A percentile compares a stretch with the other conserved stretches of the same genome.
phyloP scores from a whole-genome alignment of 768 basidiomycete genomes.

The Termitomyces sp. region DNA sequence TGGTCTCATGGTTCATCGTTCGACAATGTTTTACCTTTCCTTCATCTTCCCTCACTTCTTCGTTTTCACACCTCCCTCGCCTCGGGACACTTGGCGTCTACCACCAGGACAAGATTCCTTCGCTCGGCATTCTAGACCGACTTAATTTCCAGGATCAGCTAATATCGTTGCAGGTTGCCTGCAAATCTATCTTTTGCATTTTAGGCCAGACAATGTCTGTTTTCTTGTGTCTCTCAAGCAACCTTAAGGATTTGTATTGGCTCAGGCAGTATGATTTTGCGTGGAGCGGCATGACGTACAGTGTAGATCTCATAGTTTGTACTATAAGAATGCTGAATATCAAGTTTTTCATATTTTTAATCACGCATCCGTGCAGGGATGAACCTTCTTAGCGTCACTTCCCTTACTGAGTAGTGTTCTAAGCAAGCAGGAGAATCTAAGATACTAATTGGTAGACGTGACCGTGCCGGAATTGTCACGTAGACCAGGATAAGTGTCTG shows the following conservation, averaged over 20 bases:
- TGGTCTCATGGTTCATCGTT: slow-evolving; percentile 1
- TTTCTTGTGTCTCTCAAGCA: slow-evolving; percentile 4
- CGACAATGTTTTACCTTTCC: slow-evolving; percentile 9
- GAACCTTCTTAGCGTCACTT: slow-evolving; percentile 80
- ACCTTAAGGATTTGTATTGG: not conserved
- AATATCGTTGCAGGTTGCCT: slow-evolving; percentile 11
- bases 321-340: slow-evolving; percentile 6
- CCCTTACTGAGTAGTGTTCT: slow-evolving; percentile 71
- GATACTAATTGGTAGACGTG: slow-evolving; percentile 42
- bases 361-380: slow-evolving; percentile 92
- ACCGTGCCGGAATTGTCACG: slow-evolving; percentile 83
- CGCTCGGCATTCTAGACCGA: slow-evolving; percentile 3
- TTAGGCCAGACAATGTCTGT: not conserved
- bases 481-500: slow-evolving; percentile 90
- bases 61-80: slow-evolving; percentile 12
- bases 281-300: not conserved
- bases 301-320: slow-evolving; percentile 6
- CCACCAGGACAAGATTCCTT: slow-evolving; percentile 3
- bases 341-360: slow-evolving; percentile 25
- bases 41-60: slow-evolving; percentile 15
- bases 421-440: slow-evolving; percentile 72
- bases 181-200: slow-evolving; percentile 2
- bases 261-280: not conserved
- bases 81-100: not conserved
- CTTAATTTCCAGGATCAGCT: not conserved